Evolutionary conservation across 1,284 basidiomycete genomes (phyloP).

Genomic region (Fomitopsis pinicola): DNA sequence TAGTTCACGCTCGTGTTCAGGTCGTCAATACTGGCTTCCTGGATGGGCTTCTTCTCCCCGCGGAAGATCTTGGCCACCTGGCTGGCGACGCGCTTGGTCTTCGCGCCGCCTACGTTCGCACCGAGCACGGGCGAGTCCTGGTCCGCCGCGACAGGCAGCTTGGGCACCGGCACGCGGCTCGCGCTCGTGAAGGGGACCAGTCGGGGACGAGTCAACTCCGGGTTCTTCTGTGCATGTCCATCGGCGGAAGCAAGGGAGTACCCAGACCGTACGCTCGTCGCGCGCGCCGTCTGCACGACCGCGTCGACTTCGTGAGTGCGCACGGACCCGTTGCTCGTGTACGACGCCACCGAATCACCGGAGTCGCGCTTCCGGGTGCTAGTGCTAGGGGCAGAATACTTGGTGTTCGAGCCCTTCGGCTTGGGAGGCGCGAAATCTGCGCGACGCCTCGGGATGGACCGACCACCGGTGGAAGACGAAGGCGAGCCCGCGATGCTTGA

Average conservation of each 20-base stretch:
- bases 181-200: slow-evolving; percentile 73
- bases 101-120: slow-evolving; percentile 9
- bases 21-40: slow-evolving; percentile 43
- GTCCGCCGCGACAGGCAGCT: slow-evolving; percentile 29
- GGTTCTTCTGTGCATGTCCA: slow-evolving; percentile 15
- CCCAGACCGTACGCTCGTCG: slow-evolving; percentile 44
- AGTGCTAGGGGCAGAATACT: slow-evolving; percentile 12
- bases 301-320: slow-evolving; percentile 41
- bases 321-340: slow-evolving; percentile 19
- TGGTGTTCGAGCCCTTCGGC: slow-evolving; percentile 7
- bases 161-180: slow-evolving; percentile 60
- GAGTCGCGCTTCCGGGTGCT: slow-evolving; percentile 10
- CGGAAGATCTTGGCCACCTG: slow-evolving; percentile 60
- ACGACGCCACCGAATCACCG: slow-evolving; percentile 26
- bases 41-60: slow-evolving; percentile 47
- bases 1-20: slow-evolving; percentile 65
- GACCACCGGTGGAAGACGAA: slow-evolving; percentile 55
- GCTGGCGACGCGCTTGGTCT: slow-evolving; percentile 48
- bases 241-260: slow-evolving; percentile 27
- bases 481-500: slow-evolving; percentile 42
- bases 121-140: slow-evolving; percentile 21
- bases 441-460: slow-evolving; percentile 61
- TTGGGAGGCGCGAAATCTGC: slow-evolving; percentile 58
- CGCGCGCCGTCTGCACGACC: slow-evolving; percentile 41
- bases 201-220: slow-evolving; percentile 41